Conservation (phyloP, 2,329 filamentous ascomycete genomes). For the Alternaria brassicicola region DNA sequence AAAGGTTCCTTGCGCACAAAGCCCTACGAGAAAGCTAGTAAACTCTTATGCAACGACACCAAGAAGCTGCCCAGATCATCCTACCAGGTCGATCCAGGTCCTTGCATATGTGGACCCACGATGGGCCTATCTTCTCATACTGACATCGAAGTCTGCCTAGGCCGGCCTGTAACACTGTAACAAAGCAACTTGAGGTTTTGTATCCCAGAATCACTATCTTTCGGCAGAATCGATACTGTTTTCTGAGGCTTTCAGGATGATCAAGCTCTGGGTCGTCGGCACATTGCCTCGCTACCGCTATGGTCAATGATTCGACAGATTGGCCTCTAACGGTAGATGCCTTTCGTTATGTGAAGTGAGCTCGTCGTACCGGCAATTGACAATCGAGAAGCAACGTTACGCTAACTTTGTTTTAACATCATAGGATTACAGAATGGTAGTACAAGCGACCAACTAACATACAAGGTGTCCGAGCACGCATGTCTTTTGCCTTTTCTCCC, state of each 20-base stretch:
- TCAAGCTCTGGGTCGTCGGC: background rate
- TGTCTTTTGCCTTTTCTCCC: background rate
- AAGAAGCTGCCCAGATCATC: background rate
- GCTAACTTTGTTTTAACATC: slow-evolving; percentile 5
- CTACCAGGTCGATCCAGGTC: background rate
- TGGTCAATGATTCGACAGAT: background rate
- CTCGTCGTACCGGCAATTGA: background rate
- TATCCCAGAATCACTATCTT: background rate
- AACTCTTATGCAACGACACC: background rate
- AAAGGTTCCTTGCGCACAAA: background rate
- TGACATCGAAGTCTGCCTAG: background rate
- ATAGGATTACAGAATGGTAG: background rate
- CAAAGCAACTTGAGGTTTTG: background rate
- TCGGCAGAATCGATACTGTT: background rate
- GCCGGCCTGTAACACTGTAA: background rate
- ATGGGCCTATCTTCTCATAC: background rate
- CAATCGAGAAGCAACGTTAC: slow-evolving; percentile 4
- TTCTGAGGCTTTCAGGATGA: background rate
- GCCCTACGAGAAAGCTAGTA: background rate
- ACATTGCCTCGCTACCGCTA: background rate
- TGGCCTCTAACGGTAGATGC: background rate
- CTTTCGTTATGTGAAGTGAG: background rate
- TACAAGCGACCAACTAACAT: background rate
- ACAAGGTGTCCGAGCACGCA: background rate
- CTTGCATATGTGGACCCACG: background rate